These are phyloP conservation scores for Withania somnifera DNA, from an alignment of 305 asterid species.

Conservation along the genomic window DNA sequence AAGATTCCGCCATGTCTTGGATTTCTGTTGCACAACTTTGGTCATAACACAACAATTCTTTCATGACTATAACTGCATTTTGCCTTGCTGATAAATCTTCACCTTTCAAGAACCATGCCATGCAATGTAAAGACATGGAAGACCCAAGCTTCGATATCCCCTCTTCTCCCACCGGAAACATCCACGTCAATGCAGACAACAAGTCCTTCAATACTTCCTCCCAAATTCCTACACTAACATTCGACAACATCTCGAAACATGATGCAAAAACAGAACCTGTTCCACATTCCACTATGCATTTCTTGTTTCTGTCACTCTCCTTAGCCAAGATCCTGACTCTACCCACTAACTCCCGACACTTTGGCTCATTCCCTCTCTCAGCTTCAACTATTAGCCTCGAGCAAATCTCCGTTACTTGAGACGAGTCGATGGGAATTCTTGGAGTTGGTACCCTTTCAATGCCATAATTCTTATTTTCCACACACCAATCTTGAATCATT, in stretches of 20 bases:
- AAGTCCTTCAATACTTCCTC: conserved; percentile 29
- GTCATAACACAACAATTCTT: conserved; percentile 30
- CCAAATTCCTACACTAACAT: conserved; percentile 10
- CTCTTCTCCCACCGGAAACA: conserved; percentile 40
- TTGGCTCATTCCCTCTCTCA: conserved; percentile 16
- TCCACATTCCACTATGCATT: conserved; percentile 43
- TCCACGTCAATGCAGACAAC: conserved; percentile 51
- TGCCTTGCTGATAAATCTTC: conserved; percentile 49
- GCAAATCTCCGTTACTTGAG: conserved; percentile 36
- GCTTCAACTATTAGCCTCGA: conserved; percentile 30
- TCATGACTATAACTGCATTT: conserved; percentile 36
- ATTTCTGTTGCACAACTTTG: conserved; percentile 11
- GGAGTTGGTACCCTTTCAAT: conserved; percentile 87
- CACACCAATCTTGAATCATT: conserved; percentile 95
- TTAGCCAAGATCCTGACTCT: conserved; percentile 37
- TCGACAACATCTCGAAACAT: conserved; percentile 44
- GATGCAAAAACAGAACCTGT: conserved; percentile 34
- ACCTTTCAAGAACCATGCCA: conserved; percentile 37
- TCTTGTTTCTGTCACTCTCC: conserved; percentile 69
- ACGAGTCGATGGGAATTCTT: conserved; percentile 39
- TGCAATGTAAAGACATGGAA: conserved; percentile 37
- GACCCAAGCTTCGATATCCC: conserved; percentile 45
- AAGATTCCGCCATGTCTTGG: conserved; percentile 35
- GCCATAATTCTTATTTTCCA: conserved; percentile 50
- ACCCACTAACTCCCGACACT: conserved; percentile 30